A percentile compares a stretch with the other conserved stretches of the same genome.
Conservation (phyloP, 768 basidiomycete genomes). For the Phylloporus arenicola region DNA sequence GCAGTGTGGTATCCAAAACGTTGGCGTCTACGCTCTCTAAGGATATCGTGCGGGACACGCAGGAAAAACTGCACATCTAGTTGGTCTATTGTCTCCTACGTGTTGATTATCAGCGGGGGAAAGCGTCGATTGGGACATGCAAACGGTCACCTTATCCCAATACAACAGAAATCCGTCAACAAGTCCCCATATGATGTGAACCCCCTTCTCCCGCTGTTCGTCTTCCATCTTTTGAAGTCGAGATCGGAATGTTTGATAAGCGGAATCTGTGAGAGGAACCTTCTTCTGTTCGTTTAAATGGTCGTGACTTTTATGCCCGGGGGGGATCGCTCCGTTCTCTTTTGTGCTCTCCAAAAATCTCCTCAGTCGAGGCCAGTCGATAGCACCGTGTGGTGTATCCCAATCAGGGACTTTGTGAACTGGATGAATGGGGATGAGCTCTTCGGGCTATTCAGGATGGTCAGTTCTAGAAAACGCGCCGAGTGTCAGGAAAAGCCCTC, state of each 20-base stretch:
- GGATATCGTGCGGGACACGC: constrained; percentile 69
- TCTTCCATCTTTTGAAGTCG: constrained; percentile 48
- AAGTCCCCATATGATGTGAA: constrained; percentile 69
- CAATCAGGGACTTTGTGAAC: constrained; percentile 84
- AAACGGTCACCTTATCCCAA: constrained; percentile 63
- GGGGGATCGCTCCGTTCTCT: constrained; percentile 60
- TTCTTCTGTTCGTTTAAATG: constrained; percentile 83
- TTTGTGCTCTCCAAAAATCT: constrained; percentile 60
- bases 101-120: neutral
- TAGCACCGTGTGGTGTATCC: constrained; percentile 85
- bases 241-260: constrained; percentile 44
- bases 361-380: constrained; percentile 76
- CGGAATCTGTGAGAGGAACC: constrained; percentile 50
- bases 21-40: constrained; percentile 70
- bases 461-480: constrained; percentile 2
- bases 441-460: constrained; percentile 20
- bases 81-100: constrained; percentile 62
- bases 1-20: constrained; percentile 86
- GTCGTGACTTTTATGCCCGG: constrained; percentile 78
- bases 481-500: constrained; percentile 22
- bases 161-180: constrained; percentile 94
- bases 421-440: constrained; percentile 49
- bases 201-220: constrained; percentile 35
- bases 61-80: constrained; percentile 82
- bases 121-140: neutral